A percentile compares a stretch with the other conserved stretches of the same genome.
Evolutionary conservation across 495 filamentous ascomycete genomes (phyloP).

Genomic region (Diplogelasinospora grovesii): DNA sequence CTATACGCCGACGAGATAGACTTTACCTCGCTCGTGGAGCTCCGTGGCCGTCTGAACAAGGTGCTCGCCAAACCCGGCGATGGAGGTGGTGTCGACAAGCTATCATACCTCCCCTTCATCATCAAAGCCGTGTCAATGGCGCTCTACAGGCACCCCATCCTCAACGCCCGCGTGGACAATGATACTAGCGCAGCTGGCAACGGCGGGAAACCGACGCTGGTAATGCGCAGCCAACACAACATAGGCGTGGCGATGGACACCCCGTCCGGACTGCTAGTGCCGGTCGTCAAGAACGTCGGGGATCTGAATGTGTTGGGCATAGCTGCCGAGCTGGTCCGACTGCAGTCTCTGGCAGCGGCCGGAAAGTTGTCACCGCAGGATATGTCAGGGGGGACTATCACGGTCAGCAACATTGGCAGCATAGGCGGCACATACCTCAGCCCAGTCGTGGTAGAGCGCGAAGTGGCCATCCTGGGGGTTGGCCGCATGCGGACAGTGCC

Average conservation of each 20-base stretch:
- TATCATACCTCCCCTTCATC: conserved; percentile 89
- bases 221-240: conserved; percentile 79
- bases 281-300: conserved; percentile 85
- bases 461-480: conserved; percentile 89
- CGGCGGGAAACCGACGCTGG: conserved; percentile 56
- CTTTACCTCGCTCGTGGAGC: conserved; percentile 59
- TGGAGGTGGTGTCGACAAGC: conserved; percentile 42
- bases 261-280: conserved; percentile 80
- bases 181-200: conserved; percentile 37
- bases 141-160: conserved; percentile 69
- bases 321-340: conserved; percentile 64
- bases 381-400: conserved; percentile 82
- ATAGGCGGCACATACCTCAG: conserved; percentile 89
- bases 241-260: conserved; percentile 97
- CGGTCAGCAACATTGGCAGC: conserved; percentile 94
- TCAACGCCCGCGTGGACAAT: conserved; percentile 77
- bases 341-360: conserved; percentile 61
- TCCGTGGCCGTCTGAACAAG: conserved; percentile 65
- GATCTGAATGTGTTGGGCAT: conserved; percentile 66
- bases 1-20: conserved; percentile 84
- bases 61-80: conserved; percentile 36
- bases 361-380: conserved; percentile 74
- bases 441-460: conserved; percentile 80
- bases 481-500: conserved; percentile 70
- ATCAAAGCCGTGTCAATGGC: conserved; percentile 90